Base-by-base conservation (phyloP, 176 grass and related monocot genomes). In the Bonia amplexicaulis region DNA sequence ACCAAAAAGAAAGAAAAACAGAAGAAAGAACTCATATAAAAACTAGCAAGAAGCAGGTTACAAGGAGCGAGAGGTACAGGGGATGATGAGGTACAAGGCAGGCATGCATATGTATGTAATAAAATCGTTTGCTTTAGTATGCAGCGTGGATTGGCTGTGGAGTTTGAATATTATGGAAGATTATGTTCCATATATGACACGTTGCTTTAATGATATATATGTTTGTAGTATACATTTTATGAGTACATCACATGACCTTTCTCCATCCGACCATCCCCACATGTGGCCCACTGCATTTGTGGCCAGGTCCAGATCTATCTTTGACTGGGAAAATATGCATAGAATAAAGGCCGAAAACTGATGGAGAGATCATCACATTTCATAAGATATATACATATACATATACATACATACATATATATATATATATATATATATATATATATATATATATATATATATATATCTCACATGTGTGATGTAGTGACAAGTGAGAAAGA, bases 151-250 rank as follows among this genome's bases (percentile, higher is more conserved):
- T 90, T 90, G 79, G 86, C 78, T 76, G 58, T 48, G 76, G 79
- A 84, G 87, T 86, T 92, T 92, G 93, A 95, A 95, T 88, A 84
- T 95, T 87, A 76, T 90, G 90, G 90, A 92, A 95, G 90, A 95
- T 92, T 95, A 85, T 95, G 91, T 92, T 95, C 87, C 84, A 92
- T 46, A 92, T 92, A 95, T 20, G 90, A 92, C 90, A 92, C 92
- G 85, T 54, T 86, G 85, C 75, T 77, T 80, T 87, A 71, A 74
- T 87, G 84, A 89, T 89, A 72, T 83, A 85, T 87, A 78, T 87
- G 76, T 85, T 85, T 81, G 62, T 81, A 45, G 80, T 81, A 92
- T 78, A 94, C 92, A 94, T 92, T 81, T 80, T 92, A 85, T 90
- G 88, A 85, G 83, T 90, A 88, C 85, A 90, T 92, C 93, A 92